Conservation (phyloP, 1,139 yeast genomes). For the Casaregolazyma suthepensis region DNA sequence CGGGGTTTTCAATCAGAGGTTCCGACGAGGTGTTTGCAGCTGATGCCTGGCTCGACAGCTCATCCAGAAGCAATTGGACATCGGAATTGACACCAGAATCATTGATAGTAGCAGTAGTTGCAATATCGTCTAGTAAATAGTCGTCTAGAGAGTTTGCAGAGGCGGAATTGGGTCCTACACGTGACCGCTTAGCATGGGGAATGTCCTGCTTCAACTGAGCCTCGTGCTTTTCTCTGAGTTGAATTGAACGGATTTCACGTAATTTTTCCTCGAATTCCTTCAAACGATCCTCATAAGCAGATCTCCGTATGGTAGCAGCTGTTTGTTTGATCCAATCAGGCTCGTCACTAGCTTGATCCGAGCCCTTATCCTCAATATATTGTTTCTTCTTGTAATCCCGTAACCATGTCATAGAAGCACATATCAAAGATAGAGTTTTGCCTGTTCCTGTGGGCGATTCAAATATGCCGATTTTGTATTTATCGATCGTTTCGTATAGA, state of each 20-base stretch:
- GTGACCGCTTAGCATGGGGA: constrained; percentile 3
- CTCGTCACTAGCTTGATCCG: constrained; percentile 41
- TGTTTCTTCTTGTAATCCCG: constrained; percentile 47
- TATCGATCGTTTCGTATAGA: constrained; percentile 56
- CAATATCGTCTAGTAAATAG: constrained; percentile 34
- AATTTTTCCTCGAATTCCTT: constrained; percentile 20
- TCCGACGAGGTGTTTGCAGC: constrained; percentile 7
- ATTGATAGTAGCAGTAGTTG: constrained; percentile 7
- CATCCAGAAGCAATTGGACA: constrained; percentile 18
- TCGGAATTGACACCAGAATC: constrained; percentile 17
- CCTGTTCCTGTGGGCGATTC: constrained; percentile 98
- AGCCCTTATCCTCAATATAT: constrained; percentile 5
- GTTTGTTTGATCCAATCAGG: constrained; percentile 36
- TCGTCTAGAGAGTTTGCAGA: constrained; percentile 25
- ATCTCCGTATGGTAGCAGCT: constrained; percentile 23
- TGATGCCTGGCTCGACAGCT: constrained; percentile 9
- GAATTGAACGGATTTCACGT: constrained; percentile 11
- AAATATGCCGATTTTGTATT: constrained; percentile 68
- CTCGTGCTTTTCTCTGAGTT: background rate
- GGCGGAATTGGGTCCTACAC: constrained; percentile 7
- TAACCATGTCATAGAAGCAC: constrained; percentile 84
- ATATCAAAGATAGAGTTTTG: constrained; percentile 79
- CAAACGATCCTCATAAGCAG: constrained; percentile 30
- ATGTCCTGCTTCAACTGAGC: background rate
- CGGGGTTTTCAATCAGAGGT: constrained; percentile 12